phyloP scores from a whole-genome alignment of 2,329 filamentous ascomycete genomes.

The Parastagonospora avenae region DNA sequence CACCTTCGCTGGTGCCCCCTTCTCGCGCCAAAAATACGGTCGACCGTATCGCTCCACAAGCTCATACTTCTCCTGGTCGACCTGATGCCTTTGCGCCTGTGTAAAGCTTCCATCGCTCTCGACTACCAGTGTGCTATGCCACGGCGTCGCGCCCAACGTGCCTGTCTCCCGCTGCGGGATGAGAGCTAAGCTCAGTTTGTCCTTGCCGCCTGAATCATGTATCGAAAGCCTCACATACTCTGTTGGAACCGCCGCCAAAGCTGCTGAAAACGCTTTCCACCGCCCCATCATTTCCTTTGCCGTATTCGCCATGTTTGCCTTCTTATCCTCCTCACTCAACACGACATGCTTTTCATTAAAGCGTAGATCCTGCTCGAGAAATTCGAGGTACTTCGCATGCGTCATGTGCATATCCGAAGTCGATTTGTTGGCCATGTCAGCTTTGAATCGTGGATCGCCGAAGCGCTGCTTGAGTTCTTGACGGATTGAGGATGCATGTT shows the following conservation, averaged over 20 bases:
- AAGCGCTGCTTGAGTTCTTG: slow-evolving; percentile 26
- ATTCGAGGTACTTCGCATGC: slow-evolving; percentile 35
- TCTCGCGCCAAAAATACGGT: slow-evolving; percentile 32
- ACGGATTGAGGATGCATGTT: slow-evolving; percentile 31
- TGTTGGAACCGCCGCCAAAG: slow-evolving; percentile 23
- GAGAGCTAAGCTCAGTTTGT: slow-evolving; percentile 36
- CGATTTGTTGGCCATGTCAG: slow-evolving; percentile 37
- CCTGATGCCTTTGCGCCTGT: slow-evolving; percentile 20
- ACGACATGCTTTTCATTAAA: slow-evolving; percentile 20
- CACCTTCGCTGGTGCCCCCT: slow-evolving; percentile 2
- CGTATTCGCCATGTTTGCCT: slow-evolving; percentile 25
- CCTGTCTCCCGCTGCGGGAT: slow-evolving; percentile 28
- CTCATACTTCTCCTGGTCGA: slow-evolving; percentile 25
- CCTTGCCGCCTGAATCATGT: slow-evolving; percentile 36
- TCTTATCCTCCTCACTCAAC: slow-evolving; percentile 21
- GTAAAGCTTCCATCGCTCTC: slow-evolving; percentile 27
- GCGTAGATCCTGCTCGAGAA: slow-evolving; percentile 29
- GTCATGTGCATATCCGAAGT: slow-evolving; percentile 35
- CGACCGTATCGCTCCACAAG: slow-evolving; percentile 24
- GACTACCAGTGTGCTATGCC: slow-evolving; percentile 28
- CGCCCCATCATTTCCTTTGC: slow-evolving; percentile 40
- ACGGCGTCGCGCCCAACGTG: slow-evolving; percentile 30
- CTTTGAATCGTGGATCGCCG: slow-evolving; percentile 29
- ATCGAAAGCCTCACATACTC: slow-evolving; percentile 38
- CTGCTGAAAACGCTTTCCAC: slow-evolving; percentile 33